These are phyloP conservation scores for Trichomonas gallinae DNA, from an alignment of 208 protist species.

Conservation along the genomic window DNA sequence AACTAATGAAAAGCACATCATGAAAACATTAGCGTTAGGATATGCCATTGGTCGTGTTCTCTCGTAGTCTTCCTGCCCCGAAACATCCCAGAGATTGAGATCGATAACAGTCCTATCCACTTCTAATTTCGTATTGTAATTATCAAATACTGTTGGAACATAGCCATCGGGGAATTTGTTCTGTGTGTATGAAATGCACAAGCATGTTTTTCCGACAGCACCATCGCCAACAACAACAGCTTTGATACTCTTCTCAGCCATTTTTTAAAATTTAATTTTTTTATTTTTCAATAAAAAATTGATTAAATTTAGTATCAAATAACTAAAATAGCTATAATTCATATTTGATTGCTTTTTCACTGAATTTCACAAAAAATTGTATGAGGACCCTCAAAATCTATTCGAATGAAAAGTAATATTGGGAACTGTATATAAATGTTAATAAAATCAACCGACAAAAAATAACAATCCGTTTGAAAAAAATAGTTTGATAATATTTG, in stretches of 20 bases:
- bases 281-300: no score
- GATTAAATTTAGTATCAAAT: no score
- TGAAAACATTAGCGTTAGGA: constrained; percentile 54
- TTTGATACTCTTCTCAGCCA: constrained; percentile 46
- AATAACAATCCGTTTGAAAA: no score
- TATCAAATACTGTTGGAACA: constrained; percentile 55
- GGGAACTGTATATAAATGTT: no score
- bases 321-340: no score
- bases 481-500: no score
- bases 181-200: constrained; percentile 56
- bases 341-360: no score
- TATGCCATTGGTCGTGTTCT: constrained; percentile 25
- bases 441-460: no score
- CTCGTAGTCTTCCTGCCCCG: constrained; percentile 41
- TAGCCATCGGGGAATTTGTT: constrained; percentile 58
- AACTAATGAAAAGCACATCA: constrained; percentile 54
- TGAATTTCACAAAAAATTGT: no score
- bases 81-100: constrained; percentile 51
- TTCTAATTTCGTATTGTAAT: constrained; percentile 50
- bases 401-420: no score
- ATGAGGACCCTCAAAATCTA: no score
- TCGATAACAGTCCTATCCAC: constrained; percentile 45
- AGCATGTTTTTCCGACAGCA: constrained; percentile 58
- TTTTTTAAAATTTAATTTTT: no score
- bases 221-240: constrained; percentile 60